Base-by-base conservation (phyloP, 176 grass and related monocot genomes). In the Raddia distichophylla region DNA sequence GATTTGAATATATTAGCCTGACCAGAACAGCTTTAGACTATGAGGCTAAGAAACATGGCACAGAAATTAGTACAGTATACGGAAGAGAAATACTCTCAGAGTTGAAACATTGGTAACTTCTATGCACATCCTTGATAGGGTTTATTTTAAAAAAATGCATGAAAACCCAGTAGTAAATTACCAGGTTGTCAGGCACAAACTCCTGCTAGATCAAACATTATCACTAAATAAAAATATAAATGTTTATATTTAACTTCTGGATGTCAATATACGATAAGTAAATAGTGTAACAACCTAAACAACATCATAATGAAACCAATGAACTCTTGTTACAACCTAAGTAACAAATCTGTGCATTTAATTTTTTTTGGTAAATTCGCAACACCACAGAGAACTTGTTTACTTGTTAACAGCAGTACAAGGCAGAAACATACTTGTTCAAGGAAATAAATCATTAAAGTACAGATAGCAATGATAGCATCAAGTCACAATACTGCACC, bases 401-500 rank as follows among this genome's bases (percentile, higher is more conserved):
- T 60, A 56, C 2, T 55, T 33, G 17, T 27, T 50, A 9, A 43
- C 13, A 48, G 17, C 16, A 43, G 18, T 22, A 3, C 55, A 32
- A 32, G 13, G 13, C 1, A 75, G 0, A 48, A 76, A 50, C 27
- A 57, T 16, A 2, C 4, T 42, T 6, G 17, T 34, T 20, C 16
- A 85, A 70, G 18, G 34, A 60, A 40, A 84, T 46, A 43, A 13
- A 63, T 42, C 33, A 35, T 58, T 2, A 76, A 74, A 63, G 68
- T 59, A 27, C 67, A 87, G 13, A 75, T 48, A 82, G 34, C 17
- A 66, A 75, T 66, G 60, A 75, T 54, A 83, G 61, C 62, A 87
- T 42, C 16, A 35, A 73, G 20, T 52, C 4, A 8, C 17, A 79
- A 58, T 56, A 67, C 47, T 50, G 43, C 50, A 81, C 57, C 40